phyloP scores from a whole-genome alignment of 306 rosid genomes.

The Trichosanthes truncata region DNA sequence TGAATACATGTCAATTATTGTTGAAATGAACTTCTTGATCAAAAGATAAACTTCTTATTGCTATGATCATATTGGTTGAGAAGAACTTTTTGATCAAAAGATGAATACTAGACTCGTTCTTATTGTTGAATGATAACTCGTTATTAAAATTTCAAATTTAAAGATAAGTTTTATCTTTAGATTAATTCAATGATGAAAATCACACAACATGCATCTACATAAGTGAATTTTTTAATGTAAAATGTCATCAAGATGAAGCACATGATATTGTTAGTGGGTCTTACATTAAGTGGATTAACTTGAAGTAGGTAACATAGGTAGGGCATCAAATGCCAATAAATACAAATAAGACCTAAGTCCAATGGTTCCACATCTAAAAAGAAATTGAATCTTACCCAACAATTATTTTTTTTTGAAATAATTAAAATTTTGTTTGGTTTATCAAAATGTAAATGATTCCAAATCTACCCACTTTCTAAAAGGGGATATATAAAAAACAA shows the following conservation, averaged over 20 bases:
- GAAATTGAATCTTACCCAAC: background rate
- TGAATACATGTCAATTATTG: too few species aligned
- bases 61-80: too few species aligned
- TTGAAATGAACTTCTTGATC: too few species aligned
- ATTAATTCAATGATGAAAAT: background rate
- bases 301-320: background rate
- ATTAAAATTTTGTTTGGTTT: background rate
- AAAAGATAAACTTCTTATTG: too few species aligned
- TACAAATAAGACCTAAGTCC: background rate
- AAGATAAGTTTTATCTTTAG: background rate
- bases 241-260: background rate
- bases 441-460: background rate
- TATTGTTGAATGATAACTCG: background rate
- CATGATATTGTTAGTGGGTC: background rate
- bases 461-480: constrained; percentile 3
- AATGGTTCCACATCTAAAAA: background rate
- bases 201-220: background rate
- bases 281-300: background rate
- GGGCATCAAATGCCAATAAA: background rate
- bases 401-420: background rate
- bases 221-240: background rate
- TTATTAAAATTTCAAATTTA: background rate
- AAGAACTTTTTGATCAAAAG: too few species aligned
- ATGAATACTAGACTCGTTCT: too few species aligned
- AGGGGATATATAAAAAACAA: background rate